Percentiles rank a stretch among this genome's conserved stretches.
Conservation (phyloP, 345 rosid species). For the Eucalyptus decipiens region DNA sequence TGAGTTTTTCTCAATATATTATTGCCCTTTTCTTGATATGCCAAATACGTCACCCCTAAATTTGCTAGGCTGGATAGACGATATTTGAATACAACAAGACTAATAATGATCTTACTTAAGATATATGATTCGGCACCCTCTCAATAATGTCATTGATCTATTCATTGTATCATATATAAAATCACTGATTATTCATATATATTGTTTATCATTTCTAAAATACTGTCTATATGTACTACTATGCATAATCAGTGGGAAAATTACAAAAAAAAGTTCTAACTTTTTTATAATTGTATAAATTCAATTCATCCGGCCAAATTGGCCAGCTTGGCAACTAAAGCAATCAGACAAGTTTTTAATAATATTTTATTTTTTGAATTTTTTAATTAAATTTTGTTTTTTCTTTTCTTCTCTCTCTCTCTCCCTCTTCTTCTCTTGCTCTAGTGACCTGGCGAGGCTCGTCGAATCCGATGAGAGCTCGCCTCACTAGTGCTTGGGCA, state of each 20-base stretch:
- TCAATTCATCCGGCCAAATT: no score
- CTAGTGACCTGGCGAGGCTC: no score
- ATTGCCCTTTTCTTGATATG: not conserved
- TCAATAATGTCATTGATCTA: not conserved
- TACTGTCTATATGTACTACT: not conserved
- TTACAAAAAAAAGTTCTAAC: no score
- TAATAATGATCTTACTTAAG: not conserved
- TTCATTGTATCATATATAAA: not conserved
- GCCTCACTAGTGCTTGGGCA: no score
- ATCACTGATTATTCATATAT: not conserved
- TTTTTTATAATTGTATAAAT: no score
- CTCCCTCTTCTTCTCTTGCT: no score
- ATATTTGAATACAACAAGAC: not conserved
- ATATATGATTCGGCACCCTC: not conserved
- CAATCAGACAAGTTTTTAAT: no score
- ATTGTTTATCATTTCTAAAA: not conserved
- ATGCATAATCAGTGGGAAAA: not conserved
- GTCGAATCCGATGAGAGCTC: no score
- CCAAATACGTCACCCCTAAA: not conserved
- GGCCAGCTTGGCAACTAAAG: fast-evolving
- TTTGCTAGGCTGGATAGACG: not conserved
- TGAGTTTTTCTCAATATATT: not conserved
- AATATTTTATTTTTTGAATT: no score
- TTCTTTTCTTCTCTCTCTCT: no score
- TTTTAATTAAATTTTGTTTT: no score